Evolutionary conservation across 1,284 basidiomycete genomes (phyloP), one percentile per base, ranked within the genome.

Genomic region (Pterulicium gracile): DNA sequence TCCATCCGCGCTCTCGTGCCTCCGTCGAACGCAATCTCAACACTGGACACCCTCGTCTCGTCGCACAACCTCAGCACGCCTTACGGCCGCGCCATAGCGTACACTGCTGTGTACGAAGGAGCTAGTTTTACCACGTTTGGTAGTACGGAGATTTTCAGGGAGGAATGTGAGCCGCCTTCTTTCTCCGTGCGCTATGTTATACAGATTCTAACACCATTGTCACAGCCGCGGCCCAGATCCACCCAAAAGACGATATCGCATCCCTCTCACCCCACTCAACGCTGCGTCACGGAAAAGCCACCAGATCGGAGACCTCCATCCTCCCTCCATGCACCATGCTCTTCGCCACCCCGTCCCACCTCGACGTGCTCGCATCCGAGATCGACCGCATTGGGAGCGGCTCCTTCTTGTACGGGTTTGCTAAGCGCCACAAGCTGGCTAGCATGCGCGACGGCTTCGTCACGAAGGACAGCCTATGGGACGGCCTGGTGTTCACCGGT

Each of bases 391-490:
- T 79, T 83, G 1, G 70, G 4, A 74, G 46, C 69, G 66, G 47
- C 70, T 70, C 0, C 68, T 68, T 81, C 4, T 54, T 78, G 22
- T 77, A 71, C 55, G 61, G 72, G 3, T 58, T 88, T 39, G 84
- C 77, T 1, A 80, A 78, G 75, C 70, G 82, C 22, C 87, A 89
- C 61, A 89, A 89, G 58, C 51, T 78, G 18, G 70, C 79, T 0
- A 75, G 70, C 7, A 59, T 88, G 4, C 57, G 64, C 1, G 80
- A 86, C 52, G 86, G 87, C 5, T 86, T 77, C 54, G 54, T 86
- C 34, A 82, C 75, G 13, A 83, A 79, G 55, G 80, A 86, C 46
- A 81, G 81, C 50, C 62, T 88, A 14, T 89, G 86, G 85, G 86
- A 89, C 56, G 72, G 82, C 39, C 62, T 81, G 13, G 73, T 87